A percentile compares a stretch with the other conserved stretches of the same genome.
Conservation (phyloP, 2,329 filamentous ascomycete genomes). For the Cryoendolithus antarcticus region DNA sequence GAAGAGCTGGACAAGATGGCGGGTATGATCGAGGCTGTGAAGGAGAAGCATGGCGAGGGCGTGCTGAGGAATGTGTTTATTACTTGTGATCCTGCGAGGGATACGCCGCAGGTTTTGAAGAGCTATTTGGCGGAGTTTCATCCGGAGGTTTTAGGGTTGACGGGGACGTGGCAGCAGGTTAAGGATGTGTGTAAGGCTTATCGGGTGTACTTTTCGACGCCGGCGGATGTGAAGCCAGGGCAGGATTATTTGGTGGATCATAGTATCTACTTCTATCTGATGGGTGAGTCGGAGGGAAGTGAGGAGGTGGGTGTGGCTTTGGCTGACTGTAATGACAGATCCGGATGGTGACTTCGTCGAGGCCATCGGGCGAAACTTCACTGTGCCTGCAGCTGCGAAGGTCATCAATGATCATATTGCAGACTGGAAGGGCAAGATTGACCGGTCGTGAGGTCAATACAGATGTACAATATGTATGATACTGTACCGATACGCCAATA, state of each 20-base stretch:
- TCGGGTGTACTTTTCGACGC: conserved; percentile 93
- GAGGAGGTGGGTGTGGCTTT: background rate
- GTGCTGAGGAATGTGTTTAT: conserved; percentile 74
- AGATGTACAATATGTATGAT: conserved; percentile 4
- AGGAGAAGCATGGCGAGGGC: conserved; percentile 31
- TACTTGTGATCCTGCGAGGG: conserved; percentile 85
- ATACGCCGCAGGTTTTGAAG: conserved; percentile 73
- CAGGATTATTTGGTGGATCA: conserved; percentile 98
- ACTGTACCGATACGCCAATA: conserved; percentile 2
- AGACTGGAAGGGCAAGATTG: conserved; percentile 53
- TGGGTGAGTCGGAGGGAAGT: conserved; percentile 45
- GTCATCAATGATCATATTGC: conserved; percentile 79
- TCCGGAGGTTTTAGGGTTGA: conserved; percentile 70
- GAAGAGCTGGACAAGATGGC: conserved; percentile 99
- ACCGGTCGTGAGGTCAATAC: conserved; percentile 22
- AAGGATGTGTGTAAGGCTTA: conserved; percentile 93
- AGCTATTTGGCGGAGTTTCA: conserved; percentile 88
- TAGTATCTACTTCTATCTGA: conserved; percentile 98
- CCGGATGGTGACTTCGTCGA: conserved; percentile 97
- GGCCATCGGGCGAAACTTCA: conserved; percentile 88
- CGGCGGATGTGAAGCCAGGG: conserved; percentile 72
- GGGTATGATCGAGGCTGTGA: conserved; percentile 68
- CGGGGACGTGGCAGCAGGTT: conserved; percentile 85
- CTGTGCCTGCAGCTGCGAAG: conserved; percentile 69
- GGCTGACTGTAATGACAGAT: conserved; percentile 37